Percentiles rank a stretch among this genome's conserved stretches.
Evolutionary conservation across 202 grass and related monocot genomes (phyloP).

Genomic region (Dendrocalamus latiflorus): DNA sequence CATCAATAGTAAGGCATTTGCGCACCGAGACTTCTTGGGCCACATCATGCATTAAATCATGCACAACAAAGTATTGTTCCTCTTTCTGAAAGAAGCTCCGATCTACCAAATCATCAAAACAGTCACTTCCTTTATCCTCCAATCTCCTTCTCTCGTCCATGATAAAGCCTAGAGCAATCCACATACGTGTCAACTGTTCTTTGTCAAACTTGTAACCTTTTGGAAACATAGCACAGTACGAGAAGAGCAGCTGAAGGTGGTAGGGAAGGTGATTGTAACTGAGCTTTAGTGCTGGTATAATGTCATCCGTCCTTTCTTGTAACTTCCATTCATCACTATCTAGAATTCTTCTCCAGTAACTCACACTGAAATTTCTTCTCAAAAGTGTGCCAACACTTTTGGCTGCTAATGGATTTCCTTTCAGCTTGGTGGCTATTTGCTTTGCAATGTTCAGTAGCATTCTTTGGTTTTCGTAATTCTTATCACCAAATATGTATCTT

Average conservation of each 20-base stretch:
- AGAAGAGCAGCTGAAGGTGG: slow-evolving; percentile 44
- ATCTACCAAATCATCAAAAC: slow-evolving; percentile 26
- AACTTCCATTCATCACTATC: slow-evolving; percentile 41
- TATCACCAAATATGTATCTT: slow-evolving; percentile 43
- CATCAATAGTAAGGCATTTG: slow-evolving; percentile 28
- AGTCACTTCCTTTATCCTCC: slow-evolving; percentile 26
- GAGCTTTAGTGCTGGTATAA: slow-evolving; percentile 54
- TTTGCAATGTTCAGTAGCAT: slow-evolving; percentile 31
- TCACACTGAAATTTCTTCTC: slow-evolving; percentile 10
- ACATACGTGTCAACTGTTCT: slow-evolving; percentile 33
- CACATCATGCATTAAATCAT: slow-evolving; percentile 42
- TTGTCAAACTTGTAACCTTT: slow-evolving; percentile 47
- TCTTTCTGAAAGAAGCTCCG: slow-evolving; percentile 38
- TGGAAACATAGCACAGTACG: slow-evolving; percentile 57
- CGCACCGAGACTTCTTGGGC: slow-evolving; percentile 26
- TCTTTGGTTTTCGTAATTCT: neutral
- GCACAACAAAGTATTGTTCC: slow-evolving; percentile 16
- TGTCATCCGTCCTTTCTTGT: slow-evolving; percentile 6
- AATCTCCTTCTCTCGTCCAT: neutral
- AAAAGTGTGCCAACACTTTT: slow-evolving; percentile 49
- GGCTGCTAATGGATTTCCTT: slow-evolving; percentile 55
- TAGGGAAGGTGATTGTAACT: slow-evolving; percentile 53
- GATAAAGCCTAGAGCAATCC: slow-evolving; percentile 46
- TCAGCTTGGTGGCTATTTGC: slow-evolving; percentile 39
- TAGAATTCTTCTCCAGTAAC: slow-evolving; percentile 37